Conservation (phyloP, 148 eudicot species). For the Camellia lanceoleosa region DNA sequence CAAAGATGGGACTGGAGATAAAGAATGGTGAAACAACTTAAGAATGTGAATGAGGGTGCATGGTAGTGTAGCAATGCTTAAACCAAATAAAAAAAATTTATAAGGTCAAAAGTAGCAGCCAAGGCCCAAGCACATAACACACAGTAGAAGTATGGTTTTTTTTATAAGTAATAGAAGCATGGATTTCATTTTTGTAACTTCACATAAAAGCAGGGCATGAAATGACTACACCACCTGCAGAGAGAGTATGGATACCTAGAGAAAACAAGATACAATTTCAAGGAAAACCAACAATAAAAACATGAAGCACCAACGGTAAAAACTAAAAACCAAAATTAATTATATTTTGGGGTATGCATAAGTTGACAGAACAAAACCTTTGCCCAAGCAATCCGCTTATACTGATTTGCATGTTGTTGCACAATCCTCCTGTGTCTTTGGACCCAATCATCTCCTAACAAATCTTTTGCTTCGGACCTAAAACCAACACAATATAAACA, state of each 20-base stretch:
- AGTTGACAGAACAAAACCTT: slow-evolving; percentile 48
- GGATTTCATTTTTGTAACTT: background rate
- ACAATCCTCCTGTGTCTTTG: slow-evolving; percentile 95
- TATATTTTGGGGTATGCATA: background rate
- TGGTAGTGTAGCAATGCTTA: background rate
- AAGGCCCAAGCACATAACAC: background rate
- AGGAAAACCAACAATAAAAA: too few relatives aligned
- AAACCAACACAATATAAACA: slow-evolving; percentile 14
- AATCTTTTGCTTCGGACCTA: slow-evolving; percentile 94
- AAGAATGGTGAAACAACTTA: background rate
- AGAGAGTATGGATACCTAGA: slow-evolving; percentile 1
- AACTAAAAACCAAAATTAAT: slow-evolving; percentile 6
- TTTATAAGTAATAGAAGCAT: background rate
- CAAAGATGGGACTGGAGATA: background rate
- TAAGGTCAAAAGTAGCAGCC: background rate
- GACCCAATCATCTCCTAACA: slow-evolving; percentile 98
- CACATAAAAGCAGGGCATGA: background rate
- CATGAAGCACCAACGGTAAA: background rate
- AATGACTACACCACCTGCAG: background rate
- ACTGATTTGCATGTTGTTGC: slow-evolving; percentile 97
- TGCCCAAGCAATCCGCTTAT: slow-evolving; percentile 94
- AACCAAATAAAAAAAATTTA: background rate
- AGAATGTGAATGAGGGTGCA: background rate
- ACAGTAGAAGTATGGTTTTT: too few relatives aligned
- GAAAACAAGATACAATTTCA: background rate